phyloP scores from a whole-genome alignment of 345 rosid genomes.

The Eucalyptus fibrosa region DNA sequence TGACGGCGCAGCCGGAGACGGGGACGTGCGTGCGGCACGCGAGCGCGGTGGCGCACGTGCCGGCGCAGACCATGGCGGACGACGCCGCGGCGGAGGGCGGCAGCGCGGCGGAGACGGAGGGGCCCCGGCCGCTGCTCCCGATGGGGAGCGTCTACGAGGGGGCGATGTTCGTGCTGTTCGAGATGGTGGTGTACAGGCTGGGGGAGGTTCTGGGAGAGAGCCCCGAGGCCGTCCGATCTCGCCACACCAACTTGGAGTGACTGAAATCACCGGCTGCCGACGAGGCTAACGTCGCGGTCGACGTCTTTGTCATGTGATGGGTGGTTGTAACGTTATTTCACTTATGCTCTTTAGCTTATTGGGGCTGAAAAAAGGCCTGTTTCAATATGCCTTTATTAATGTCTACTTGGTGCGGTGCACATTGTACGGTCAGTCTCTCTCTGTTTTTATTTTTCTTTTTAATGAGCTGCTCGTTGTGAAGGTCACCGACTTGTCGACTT shows the following conservation, averaged over 20 bases:
- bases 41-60: constrained; percentile 45
- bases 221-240: constrained; percentile 54
- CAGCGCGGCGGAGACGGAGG: background rate
- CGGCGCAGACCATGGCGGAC: constrained; percentile 81
- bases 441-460: rapidly evolving
- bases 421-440: background rate
- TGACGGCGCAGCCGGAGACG: constrained; percentile 60
- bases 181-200: constrained; percentile 67
- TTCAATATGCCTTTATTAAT: background rate
- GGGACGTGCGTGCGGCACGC: constrained; percentile 59
- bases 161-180: constrained; percentile 79
- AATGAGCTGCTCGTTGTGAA: background rate
- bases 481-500: background rate
- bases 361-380: background rate
- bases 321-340: background rate
- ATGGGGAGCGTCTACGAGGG: constrained; percentile 95
- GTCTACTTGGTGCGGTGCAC: background rate
- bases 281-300: background rate
- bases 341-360: background rate
- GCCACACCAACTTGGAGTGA: constrained; percentile 87
- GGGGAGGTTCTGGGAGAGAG: constrained; percentile 52
- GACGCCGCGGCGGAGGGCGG: constrained; percentile 9
- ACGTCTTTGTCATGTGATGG: background rate
- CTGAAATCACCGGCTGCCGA: background rate
- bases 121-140: constrained; percentile 43